These are phyloP conservation scores for Antitrichia curtipendula DNA, from an alignment of 225 moss, liverwort and hornwort species.

Conservation along the genomic window DNA sequence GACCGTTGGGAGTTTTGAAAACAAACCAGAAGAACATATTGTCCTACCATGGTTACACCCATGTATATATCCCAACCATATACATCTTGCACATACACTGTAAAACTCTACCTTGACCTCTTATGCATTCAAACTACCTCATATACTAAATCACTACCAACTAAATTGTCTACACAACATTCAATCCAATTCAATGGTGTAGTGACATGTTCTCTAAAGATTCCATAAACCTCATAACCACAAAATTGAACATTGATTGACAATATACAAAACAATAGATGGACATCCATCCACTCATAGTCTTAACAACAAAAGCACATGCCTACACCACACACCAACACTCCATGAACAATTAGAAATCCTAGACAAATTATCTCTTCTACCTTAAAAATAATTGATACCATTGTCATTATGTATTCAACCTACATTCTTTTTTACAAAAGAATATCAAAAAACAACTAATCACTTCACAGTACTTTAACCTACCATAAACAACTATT, in stretches of 20 bases:
- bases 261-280: background rate
- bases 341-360: background rate
- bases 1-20: fast-evolving
- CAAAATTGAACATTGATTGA: background rate
- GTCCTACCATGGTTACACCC: no score
- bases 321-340: fast-evolving
- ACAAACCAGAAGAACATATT: background rate
- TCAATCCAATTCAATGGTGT: background rate
- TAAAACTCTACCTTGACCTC: background rate
- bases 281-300: background rate
- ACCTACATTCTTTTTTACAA: no score
- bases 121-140: background rate
- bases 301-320: fast-evolving
- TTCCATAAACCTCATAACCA: background rate
- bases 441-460: no score
- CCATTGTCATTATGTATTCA: background rate
- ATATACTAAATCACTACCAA: background rate
- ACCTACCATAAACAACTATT: no score
- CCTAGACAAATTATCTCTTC: background rate
- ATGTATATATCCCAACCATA: background rate
- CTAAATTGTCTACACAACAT: background rate
- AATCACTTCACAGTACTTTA: no score
- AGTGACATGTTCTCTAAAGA: background rate
- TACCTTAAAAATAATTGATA: background rate
- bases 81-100: background rate